A percentile compares a stretch with the other conserved stretches of the same genome.
Conservation (phyloP, 2,329 filamentous ascomycete species). For the Xylaria sp. region DNA sequence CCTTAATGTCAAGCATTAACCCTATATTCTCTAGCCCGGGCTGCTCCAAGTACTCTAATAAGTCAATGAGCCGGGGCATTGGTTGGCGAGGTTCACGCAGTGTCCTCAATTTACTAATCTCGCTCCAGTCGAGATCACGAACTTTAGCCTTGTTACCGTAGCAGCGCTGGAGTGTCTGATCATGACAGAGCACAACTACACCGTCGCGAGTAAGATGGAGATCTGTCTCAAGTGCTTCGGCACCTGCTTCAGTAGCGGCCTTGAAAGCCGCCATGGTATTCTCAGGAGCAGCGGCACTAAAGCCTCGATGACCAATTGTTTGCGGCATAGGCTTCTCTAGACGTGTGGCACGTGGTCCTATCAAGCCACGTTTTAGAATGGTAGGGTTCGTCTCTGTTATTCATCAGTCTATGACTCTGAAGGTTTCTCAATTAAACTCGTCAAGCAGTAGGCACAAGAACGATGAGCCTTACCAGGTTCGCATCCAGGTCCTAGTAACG, state of each 20-base stretch:
- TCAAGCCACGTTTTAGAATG: constrained; percentile 12
- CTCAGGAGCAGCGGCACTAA: constrained; percentile 82
- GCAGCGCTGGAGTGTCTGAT: constrained; percentile 80
- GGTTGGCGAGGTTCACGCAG: constrained; percentile 72
- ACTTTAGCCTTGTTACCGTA: constrained; percentile 80
- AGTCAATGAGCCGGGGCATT: constrained; percentile 79
- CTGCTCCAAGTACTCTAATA: constrained; percentile 76
- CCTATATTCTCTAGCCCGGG: constrained; percentile 76
- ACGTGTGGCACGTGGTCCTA: neutral
- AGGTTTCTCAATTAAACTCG: neutral
- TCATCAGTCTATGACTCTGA: constrained; percentile 8
- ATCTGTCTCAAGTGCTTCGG: constrained; percentile 89
- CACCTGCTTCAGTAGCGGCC: constrained; percentile 73
- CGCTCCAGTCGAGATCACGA: constrained; percentile 79
- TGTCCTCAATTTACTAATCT: constrained; percentile 63
- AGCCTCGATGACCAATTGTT: constrained; percentile 82
- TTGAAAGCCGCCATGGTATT: constrained; percentile 86
- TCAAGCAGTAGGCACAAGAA: constrained; percentile 2
- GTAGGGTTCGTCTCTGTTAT: constrained; percentile 11
- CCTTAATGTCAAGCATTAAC: constrained; percentile 91
- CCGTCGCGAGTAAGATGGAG: constrained; percentile 84
- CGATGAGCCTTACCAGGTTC: constrained; percentile 26
- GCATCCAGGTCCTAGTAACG: constrained; percentile 18
- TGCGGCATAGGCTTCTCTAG: constrained; percentile 64
- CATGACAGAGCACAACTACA: constrained; percentile 87